Evolutionary conservation across 2,329 filamentous ascomycete genomes (phyloP).

Genomic region (Xylaria sp.): DNA sequence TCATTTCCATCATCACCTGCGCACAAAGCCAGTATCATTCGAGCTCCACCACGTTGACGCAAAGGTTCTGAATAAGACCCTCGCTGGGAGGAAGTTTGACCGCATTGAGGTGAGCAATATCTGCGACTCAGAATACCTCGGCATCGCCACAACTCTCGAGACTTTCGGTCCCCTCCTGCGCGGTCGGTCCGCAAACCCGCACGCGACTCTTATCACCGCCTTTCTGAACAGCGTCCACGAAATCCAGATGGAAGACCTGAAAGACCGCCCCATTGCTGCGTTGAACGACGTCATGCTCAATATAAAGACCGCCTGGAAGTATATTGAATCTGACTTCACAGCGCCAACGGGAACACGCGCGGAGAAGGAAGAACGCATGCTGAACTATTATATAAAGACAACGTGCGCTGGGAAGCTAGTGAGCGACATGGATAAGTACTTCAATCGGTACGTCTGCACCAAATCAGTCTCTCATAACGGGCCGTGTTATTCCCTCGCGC

Average conservation of each 20-base stretch:
- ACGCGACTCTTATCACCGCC: constrained; percentile 25
- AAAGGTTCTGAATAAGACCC: background rate
- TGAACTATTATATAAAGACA: background rate
- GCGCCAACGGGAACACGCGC: background rate
- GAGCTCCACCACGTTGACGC: constrained; percentile 19
- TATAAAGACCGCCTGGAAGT: background rate
- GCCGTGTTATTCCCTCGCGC: background rate
- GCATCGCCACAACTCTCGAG: constrained; percentile 19
- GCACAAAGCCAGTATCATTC: constrained; percentile 6
- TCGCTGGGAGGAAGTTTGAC: constrained; percentile 10
- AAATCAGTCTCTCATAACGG: background rate
- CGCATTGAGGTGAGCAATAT: constrained; percentile 27
- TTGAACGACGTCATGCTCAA: background rate
- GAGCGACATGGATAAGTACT: constrained; percentile 30
- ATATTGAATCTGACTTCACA: background rate
- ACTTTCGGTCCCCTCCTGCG: constrained; percentile 14
- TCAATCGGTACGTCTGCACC: constrained; percentile 26
- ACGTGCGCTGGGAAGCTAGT: background rate
- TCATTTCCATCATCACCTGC: constrained; percentile 3
- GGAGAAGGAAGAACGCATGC: background rate
- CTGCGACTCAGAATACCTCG: constrained; percentile 14
- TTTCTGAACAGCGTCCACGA: constrained; percentile 28
- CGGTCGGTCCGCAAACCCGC: background rate
- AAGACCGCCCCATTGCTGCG: background rate
- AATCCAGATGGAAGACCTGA: background rate